Percentiles rank a stretch among this genome's conserved stretches.
Conservation (phyloP, 306 rosid genomes). For the Echinosophora koreensis region DNA sequence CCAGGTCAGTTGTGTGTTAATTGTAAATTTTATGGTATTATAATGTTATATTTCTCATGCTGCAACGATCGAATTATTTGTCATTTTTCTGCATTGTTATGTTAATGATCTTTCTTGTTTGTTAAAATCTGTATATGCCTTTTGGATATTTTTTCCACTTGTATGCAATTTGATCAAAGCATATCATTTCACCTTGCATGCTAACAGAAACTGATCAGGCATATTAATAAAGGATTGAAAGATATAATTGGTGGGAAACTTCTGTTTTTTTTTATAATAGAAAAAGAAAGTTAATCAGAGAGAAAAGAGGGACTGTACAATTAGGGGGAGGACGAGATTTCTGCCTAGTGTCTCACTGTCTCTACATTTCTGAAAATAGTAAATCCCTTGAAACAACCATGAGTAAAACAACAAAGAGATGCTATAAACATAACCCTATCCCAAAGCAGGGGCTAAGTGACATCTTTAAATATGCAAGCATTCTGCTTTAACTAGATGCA, state of each 20-base stretch:
- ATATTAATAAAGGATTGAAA: constrained; percentile 5
- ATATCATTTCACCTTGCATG: neutral
- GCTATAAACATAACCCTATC: neutral
- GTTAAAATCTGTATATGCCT: constrained; percentile 17
- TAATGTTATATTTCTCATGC: constrained; percentile 33
- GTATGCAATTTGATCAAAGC: constrained; percentile 11
- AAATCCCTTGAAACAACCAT: constrained; percentile 25
- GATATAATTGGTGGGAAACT: neutral
- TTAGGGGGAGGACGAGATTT: neutral
- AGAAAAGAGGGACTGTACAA: neutral
- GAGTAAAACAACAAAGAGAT: neutral
- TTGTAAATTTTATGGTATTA: constrained; percentile 20
- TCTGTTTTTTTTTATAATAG: neutral
- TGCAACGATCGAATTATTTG: constrained; percentile 18
- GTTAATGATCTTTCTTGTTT: constrained; percentile 16
- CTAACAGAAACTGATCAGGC: neutral
- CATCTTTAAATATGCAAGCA: no score
- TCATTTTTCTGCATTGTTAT: constrained; percentile 33
- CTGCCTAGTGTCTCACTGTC: constrained; percentile 1
- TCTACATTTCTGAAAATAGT: neutral
- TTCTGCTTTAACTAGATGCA: neutral
- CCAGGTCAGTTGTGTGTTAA: constrained; percentile 68
- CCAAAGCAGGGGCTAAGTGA: neutral
- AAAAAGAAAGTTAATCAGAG: neutral
- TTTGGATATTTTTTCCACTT: constrained; percentile 41